A percentile compares a stretch with the other conserved stretches of the same genome.
These are phyloP conservation scores for Leishmania martiniquensis DNA, from an alignment of 208 protist species.

Conservation along the genomic window DNA sequence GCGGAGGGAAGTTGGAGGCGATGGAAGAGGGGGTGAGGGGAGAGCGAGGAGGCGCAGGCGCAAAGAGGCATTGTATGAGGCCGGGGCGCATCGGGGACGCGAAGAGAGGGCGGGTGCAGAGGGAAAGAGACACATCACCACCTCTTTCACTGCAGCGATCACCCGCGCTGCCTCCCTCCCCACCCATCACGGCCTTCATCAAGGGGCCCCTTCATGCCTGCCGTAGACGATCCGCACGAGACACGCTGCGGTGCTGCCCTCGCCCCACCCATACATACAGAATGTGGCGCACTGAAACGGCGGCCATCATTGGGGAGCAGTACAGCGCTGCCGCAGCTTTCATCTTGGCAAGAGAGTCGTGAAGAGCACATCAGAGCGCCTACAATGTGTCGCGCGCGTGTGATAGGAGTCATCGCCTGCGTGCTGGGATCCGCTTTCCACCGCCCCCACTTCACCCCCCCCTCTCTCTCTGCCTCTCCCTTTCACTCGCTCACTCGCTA, in stretches of 20 bases:
- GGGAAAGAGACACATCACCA: background rate
- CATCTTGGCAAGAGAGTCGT: background rate
- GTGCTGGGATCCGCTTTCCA: background rate
- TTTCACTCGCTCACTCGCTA: no score
- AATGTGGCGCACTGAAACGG: background rate
- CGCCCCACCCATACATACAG: background rate
- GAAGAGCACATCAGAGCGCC: background rate
- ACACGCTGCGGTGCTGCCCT: background rate
- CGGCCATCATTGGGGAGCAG: background rate
- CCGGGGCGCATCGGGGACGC: no score
- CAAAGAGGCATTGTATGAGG: no score
- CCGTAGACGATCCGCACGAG: background rate
- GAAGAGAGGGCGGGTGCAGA: background rate
- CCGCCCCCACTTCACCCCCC: no score
- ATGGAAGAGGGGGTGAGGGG: background rate
- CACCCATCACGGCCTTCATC: background rate
- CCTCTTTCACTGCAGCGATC: background rate
- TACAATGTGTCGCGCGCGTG: background rate
- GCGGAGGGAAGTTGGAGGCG: background rate
- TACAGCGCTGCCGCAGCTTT: background rate
- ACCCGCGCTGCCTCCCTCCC: background rate
- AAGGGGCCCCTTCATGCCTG: background rate
- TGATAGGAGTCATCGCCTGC: background rate
- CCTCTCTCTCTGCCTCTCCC: no score
- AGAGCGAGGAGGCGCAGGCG: background rate